These are phyloP conservation scores for Alternaria sp. DNA, from an alignment of 2,329 filamentous ascomycete species.

Conservation along the genomic window DNA sequence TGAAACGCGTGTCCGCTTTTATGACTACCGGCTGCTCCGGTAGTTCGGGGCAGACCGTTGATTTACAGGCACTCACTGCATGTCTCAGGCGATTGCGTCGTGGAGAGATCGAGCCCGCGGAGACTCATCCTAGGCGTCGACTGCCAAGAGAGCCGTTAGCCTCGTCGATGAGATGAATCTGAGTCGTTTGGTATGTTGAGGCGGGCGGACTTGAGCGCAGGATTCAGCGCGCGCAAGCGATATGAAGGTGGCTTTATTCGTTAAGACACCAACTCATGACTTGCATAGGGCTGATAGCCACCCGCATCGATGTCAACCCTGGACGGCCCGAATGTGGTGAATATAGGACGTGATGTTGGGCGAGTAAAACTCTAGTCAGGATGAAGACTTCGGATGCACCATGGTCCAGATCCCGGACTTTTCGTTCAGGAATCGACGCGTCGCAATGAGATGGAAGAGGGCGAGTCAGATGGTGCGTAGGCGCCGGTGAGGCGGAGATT, in stretches of 20 bases:
- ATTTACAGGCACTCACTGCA: neutral
- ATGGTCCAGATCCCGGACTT: neutral
- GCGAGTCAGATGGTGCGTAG: neutral
- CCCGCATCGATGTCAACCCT: neutral
- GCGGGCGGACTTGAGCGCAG: neutral
- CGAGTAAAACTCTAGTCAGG: neutral
- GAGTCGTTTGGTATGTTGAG: neutral
- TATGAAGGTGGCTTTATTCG: neutral
- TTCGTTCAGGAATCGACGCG: neutral
- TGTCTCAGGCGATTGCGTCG: neutral
- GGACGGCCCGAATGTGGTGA: neutral
- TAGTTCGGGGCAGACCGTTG: neutral
- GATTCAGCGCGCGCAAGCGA: neutral
- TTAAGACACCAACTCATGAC: neutral
- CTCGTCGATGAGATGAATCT: neutral
- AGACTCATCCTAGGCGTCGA: neutral
- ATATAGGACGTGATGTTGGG: neutral
- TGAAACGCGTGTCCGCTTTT: neutral
- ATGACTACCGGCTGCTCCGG: constrained; percentile 13
- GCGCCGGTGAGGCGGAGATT: neutral
- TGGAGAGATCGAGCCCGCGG: no score
- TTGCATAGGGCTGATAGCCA: constrained; percentile 6
- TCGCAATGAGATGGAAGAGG: neutral
- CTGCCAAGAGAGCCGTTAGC: neutral
- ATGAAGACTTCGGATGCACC: neutral